Evolutionary conservation across 148 eudicot species (phyloP).

Genomic region (Mesembryanthemum crystallinum): DNA sequence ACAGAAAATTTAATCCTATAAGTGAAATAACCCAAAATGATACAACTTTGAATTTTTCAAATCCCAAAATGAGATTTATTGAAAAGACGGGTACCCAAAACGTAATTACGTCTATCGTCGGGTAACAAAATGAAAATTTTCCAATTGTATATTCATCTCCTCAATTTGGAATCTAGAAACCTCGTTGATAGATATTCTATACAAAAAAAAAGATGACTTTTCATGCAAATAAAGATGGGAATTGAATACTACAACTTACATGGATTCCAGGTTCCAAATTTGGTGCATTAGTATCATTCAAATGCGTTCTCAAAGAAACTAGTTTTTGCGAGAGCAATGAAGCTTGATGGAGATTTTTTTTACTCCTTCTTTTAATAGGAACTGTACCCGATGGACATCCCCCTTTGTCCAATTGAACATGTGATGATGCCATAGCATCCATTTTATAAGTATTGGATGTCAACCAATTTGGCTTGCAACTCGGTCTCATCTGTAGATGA

Average conservation of each 20-base stretch:
- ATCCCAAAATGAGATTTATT: too few species aligned
- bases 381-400: not conserved
- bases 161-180: too few species aligned
- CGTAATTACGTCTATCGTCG: too few species aligned
- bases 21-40: too few species aligned
- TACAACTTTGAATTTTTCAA: too few species aligned
- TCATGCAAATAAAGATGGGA: too few species aligned
- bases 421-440: not conserved
- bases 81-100: too few species aligned
- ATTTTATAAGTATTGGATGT: not conserved
- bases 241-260: not conserved
- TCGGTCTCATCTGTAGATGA: not conserved
- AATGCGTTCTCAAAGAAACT: not conserved
- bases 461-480: not conserved
- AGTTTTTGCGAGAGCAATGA: not conserved
- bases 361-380: not conserved
- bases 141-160: too few species aligned
- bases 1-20: too few species aligned
- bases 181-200: too few species aligned
- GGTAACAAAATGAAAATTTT: too few species aligned
- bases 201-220: too few species aligned
- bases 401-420: not conserved
- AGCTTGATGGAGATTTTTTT: not conserved
- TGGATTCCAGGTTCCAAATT: not conserved
- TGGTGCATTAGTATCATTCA: not conserved